phyloP scores from a whole-genome alignment of 208 protist species.

The Crithidia sp. region DNA sequence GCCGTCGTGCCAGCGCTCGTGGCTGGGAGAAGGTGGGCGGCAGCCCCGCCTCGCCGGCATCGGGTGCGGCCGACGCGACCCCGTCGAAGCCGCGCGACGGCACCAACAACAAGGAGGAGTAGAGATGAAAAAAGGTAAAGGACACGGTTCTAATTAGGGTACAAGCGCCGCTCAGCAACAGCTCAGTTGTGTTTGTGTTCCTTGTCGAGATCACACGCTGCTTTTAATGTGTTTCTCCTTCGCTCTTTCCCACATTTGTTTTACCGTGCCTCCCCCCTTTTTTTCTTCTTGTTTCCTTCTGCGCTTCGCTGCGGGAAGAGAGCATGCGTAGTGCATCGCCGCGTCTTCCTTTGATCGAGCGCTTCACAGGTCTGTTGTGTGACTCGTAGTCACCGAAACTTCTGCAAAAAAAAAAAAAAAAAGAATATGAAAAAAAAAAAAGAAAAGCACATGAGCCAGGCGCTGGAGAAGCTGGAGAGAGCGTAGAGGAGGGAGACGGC shows the following conservation, averaged over 20 bases:
- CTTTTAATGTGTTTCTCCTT: neutral
- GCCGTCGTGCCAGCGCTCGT: constrained; percentile 6
- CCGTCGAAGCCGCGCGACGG: neutral
- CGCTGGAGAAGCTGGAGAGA: too few relatives aligned
- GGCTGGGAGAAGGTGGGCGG: constrained; percentile 15
- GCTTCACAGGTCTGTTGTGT: too few relatives aligned
- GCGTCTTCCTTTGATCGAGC: too few relatives aligned
- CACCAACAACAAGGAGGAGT: neutral
- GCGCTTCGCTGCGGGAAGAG: too few relatives aligned
- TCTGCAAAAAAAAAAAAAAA: too few relatives aligned
- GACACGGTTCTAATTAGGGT: neutral
- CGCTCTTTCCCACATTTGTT: neutral
- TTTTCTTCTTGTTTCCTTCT: neutral
- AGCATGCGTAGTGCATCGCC: too few relatives aligned
- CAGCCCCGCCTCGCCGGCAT: neutral
- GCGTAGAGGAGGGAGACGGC: too few relatives aligned
- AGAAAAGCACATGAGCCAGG: too few relatives aligned
- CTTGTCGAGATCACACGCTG: neutral
- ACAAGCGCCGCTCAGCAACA: too few relatives aligned
- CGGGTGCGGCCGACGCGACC: neutral
- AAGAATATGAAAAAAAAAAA: too few relatives aligned
- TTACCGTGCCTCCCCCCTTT: neutral
- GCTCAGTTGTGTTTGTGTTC: neutral
- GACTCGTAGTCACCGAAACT: too few relatives aligned
- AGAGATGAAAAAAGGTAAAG: neutral